These are phyloP conservation scores for Recurvomyces mirabilis DNA, from an alignment of 495 filamentous ascomycete genomes.

Conservation along the genomic window DNA sequence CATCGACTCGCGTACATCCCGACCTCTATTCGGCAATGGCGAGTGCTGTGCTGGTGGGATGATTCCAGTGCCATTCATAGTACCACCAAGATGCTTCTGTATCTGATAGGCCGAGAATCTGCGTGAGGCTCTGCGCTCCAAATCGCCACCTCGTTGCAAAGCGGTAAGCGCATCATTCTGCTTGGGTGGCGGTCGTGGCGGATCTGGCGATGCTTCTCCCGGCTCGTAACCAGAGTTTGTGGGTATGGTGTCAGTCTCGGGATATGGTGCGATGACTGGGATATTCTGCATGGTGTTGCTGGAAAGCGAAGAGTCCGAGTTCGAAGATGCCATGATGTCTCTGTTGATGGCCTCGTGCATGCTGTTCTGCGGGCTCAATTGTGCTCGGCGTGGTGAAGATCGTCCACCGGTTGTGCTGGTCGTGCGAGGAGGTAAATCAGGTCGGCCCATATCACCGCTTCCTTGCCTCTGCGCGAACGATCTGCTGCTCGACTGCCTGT, in stretches of 20 bases:
- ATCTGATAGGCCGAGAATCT: slow-evolving; percentile 94
- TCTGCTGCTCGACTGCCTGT: slow-evolving; percentile 28
- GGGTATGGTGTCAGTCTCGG: slow-evolving; percentile 45
- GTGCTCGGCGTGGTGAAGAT: slow-evolving; percentile 25
- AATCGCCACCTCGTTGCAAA: slow-evolving; percentile 76
- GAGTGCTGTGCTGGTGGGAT: slow-evolving; percentile 70
- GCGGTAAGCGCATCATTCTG: slow-evolving; percentile 86
- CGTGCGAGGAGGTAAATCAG: slow-evolving; percentile 35
- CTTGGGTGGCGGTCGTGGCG: slow-evolving; percentile 51
- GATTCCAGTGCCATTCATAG: slow-evolving; percentile 71
- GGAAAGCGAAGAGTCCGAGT: slow-evolving; percentile 46
- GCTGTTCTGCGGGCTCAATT: slow-evolving; percentile 27
- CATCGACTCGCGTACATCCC: slow-evolving; percentile 82
- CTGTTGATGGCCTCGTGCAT: slow-evolving; percentile 38
- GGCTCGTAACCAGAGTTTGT: slow-evolving; percentile 23
- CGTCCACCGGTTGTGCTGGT: slow-evolving; percentile 30
- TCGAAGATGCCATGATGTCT: slow-evolving; percentile 21
- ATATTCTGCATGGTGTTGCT: slow-evolving; percentile 58
- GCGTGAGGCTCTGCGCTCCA: slow-evolving; percentile 87
- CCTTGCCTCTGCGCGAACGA: slow-evolving; percentile 35
- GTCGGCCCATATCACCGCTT: slow-evolving; percentile 36
- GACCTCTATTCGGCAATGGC: slow-evolving; percentile 76
- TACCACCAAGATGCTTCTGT: slow-evolving; percentile 76
- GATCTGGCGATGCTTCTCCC: slow-evolving; percentile 47
- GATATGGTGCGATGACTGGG: slow-evolving; percentile 53